Base-by-base conservation (phyloP, 1,284 basidiomycete species). In the Sporisorium exsertum region DNA sequence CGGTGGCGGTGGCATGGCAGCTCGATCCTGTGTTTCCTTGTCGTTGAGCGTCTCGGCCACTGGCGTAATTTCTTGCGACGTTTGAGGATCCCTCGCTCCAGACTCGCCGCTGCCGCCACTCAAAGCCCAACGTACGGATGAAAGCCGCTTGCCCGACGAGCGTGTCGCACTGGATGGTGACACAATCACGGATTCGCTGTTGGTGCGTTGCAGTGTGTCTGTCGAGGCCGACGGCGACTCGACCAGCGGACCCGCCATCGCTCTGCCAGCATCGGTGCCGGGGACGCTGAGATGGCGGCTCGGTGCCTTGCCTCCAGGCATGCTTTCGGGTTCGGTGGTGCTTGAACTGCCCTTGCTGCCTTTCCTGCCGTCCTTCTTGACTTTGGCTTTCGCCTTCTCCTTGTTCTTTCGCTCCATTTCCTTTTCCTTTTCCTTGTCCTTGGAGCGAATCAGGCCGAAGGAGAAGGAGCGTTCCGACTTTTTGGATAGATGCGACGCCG, bases 51-150 rank as follows among this genome's bases (percentile, higher is more conserved):
- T 52, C 24, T 64, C 60, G 15, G 53, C 62, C 6, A 52, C 56
- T 9, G 58, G 63, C 5, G 62, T 55, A 1, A 56, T 58, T 4
- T 56, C 62, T 35, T 57, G 55, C 45, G 64, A 59, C n/a, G 40
- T 20, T 16, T 24, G 12, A n/a, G 37, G 22, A 5, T 51, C 49
- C 5, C 33, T 37, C 10, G 22, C 20, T 8, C 35, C 29, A n/a
- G 51, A 51, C 42, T 57, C 45, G 9, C 47, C 58, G 24, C 33
- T 56, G 7, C 32, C 70, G 7, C 32, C 70, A n/a, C 35, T 70
- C n/a, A 72, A 13, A n/a, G 62, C 52, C 74, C 74, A 77, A 7
- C 74, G 70, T 5, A 76, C 62, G 9, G 68, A 64, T 20, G 73
- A 76, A 6, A 64, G 58, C 5, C 73, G 67, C 51, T 65, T 65